Percentiles rank a stretch among this genome's conserved stretches.
Evolutionary conservation across 1,284 basidiomycete genomes (phyloP).

Genomic region (Ustilago tritici): DNA sequence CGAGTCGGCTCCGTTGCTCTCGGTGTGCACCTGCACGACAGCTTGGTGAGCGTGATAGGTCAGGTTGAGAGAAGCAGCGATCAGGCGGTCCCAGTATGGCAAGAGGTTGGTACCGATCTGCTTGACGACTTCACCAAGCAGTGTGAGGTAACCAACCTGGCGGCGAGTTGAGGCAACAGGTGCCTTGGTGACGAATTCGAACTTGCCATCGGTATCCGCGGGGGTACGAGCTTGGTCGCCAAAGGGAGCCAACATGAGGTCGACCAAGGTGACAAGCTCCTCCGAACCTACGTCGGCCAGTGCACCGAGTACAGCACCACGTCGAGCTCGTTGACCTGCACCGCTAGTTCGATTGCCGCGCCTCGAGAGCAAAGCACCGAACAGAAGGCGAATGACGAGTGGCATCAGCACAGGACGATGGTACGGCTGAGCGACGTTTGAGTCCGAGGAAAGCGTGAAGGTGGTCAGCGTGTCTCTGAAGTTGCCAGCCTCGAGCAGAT

Average conservation of each 20-base stretch:
- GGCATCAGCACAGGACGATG: conserved; percentile 81
- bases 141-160: conserved; percentile 70
- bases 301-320: conserved; percentile 80
- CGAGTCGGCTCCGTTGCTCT: conserved; percentile 14
- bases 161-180: conserved; percentile 46
- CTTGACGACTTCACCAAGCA: conserved; percentile 66
- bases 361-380: conserved; percentile 88
- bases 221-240: conserved; percentile 62
- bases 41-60: conserved; percentile 55
- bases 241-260: conserved; percentile 90
- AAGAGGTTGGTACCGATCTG: conserved; percentile 57
- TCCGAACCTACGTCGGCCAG: conserved; percentile 79
- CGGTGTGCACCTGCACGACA: conserved; percentile 30
- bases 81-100: conserved; percentile 56
- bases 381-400: conserved; percentile 82
- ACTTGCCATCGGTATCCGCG: conserved; percentile 20
- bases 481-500: conserved; percentile 84
- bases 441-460: conserved; percentile 71
- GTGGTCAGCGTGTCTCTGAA: conserved; percentile 89
- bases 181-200: conserved; percentile 47
- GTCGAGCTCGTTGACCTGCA: conserved; percentile 75
- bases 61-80: conserved; percentile 57
- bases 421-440: conserved; percentile 74
- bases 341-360: conserved; percentile 76
- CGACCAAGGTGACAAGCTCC: conserved; percentile 83